phyloP scores from a whole-genome alignment of 306 rosid genomes.

The Vachellia collinsii region DNA sequence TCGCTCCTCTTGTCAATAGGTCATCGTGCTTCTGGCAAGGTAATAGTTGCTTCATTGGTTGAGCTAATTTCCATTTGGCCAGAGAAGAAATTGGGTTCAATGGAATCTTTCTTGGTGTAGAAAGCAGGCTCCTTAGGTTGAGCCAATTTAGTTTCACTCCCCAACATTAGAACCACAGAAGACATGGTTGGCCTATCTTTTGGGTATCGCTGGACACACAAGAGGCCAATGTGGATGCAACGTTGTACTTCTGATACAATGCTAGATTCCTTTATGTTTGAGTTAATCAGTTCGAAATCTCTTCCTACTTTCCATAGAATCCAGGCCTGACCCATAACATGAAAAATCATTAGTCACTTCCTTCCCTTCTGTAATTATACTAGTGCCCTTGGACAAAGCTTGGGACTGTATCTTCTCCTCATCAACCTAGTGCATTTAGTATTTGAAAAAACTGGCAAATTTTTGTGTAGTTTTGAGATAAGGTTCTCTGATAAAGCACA shows the following conservation, averaged over 20 bases:
- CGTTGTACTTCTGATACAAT: conserved; percentile 38
- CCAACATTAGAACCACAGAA: conserved; percentile 48
- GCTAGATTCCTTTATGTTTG: conserved; percentile 34
- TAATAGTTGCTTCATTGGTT: conserved; percentile 25
- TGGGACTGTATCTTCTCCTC: background rate
- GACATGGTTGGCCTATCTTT: conserved; percentile 49
- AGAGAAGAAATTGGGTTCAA: background rate
- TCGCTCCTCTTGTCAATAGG: background rate
- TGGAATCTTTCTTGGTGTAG: conserved; percentile 16
- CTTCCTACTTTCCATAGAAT: conserved; percentile 50
- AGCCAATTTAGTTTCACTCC: conserved; percentile 40
- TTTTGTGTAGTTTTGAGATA: background rate
- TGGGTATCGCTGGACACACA: conserved; percentile 54
- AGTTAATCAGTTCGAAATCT: conserved; percentile 48
- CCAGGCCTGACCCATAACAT: conserved; percentile 55
- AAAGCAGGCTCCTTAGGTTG: conserved; percentile 62
- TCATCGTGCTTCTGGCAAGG: conserved; percentile 36
- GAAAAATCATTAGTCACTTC: background rate
- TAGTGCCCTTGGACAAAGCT: background rate
- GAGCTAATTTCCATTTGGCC: conserved; percentile 33
- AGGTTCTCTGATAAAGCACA: background rate
- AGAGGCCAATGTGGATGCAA: conserved; percentile 54
- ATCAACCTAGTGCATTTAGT: background rate
- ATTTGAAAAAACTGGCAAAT: background rate
- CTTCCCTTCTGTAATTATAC: background rate